Conservation (phyloP, 148 eudicot genomes). For the Mesembryanthemum crystallinum region DNA sequence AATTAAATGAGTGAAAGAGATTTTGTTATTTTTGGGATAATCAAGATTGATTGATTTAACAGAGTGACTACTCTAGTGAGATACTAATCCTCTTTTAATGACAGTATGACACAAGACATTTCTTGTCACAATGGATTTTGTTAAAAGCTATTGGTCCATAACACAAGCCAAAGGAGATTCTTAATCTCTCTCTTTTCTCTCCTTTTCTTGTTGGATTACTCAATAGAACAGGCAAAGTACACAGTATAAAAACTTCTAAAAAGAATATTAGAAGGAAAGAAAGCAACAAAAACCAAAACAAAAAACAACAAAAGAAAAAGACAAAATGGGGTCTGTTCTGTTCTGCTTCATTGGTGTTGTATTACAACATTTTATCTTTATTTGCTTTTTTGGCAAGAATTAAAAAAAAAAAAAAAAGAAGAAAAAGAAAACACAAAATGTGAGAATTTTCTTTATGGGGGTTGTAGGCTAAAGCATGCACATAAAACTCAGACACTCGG, state of each 20-base stretch:
- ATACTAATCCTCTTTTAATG: not conserved
- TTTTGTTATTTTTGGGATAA: not conserved
- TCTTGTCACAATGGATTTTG: slow-evolving; percentile 12
- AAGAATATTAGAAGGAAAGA: not conserved
- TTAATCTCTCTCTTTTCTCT: not conserved
- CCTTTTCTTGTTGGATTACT: slow-evolving; percentile 20
- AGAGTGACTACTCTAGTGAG: not conserved
- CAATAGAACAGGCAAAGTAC: slow-evolving; percentile 24
- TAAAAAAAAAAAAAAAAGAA: too few relatives aligned
- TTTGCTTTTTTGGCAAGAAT: not conserved
- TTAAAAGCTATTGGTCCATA: slow-evolving; percentile 15
- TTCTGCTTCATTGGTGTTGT: not conserved
- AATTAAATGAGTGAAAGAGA: too few relatives aligned
- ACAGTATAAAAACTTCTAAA: not conserved
- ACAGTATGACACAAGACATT: slow-evolving; percentile 16
- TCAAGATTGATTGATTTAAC: not conserved
- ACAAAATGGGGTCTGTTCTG: slow-evolving; percentile 2
- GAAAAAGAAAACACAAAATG: too few relatives aligned
- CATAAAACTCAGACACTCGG: slow-evolving; percentile 34
- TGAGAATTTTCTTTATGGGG: slow-evolving; percentile 18
- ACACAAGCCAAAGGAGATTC: slow-evolving; percentile 38
- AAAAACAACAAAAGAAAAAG: slow-evolving; percentile 6
- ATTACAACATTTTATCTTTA: not conserved
- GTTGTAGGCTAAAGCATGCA: slow-evolving; percentile 38
- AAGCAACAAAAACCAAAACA: not conserved